Evolutionary conservation across 192 early-diverging fungal species (phyloP), one percentile per base, ranked within the genome.

Genomic region (Cladochytrium replicatum): DNA sequence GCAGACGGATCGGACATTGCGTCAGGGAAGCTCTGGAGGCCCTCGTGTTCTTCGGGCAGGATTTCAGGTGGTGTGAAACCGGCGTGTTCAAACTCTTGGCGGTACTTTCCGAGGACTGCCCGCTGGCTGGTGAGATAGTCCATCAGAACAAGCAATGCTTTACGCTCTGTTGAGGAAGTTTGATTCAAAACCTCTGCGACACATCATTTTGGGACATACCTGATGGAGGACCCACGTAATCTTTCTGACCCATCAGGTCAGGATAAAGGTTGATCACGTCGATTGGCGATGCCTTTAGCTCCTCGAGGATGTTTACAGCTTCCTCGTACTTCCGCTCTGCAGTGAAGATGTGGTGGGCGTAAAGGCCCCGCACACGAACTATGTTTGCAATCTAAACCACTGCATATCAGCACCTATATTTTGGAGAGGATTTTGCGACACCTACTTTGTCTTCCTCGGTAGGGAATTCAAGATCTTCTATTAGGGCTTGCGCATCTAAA

Each of bases 111-210:
- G 26, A 90, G 64, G 54, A 81, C 83, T 29, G 82, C 77, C 0
- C 93, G 82, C 43, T 89, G 86, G 43, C 86, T 85, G 6, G 88
- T 88, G 43, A 97, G 64, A 57, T 93, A 97, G 25, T 86, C 79
- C 67, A 92, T 84, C 32, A 97, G 57, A 22, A 78, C 63, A 30
- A 68, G 56, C 0, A 89, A 55, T 15, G 79, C 67, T n/a, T 74
- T 68, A 5, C 67, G 69, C 41, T 82, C 81, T n/a, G n/a, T 54
- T 6, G 13, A 9, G 3, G 22, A 43, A 34, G 15, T n/a, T n/a
- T n/a, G n/a, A n/a, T n/a, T n/a, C n/a, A n/a, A n/a, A n/a, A n/a
- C n/a, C n/a, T n/a, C n/a, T n/a, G n/a, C n/a, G n/a, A n/a, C n/a
- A n/a, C n/a, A n/a, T 8, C 17, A 4, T 41, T 57, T 22, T 56